Percentiles rank a stretch among this genome's conserved stretches.
These are phyloP conservation scores for Apophysomyces ossiformis DNA, from an alignment of 371 early-diverging fungal species.

Conservation along the genomic window DNA sequence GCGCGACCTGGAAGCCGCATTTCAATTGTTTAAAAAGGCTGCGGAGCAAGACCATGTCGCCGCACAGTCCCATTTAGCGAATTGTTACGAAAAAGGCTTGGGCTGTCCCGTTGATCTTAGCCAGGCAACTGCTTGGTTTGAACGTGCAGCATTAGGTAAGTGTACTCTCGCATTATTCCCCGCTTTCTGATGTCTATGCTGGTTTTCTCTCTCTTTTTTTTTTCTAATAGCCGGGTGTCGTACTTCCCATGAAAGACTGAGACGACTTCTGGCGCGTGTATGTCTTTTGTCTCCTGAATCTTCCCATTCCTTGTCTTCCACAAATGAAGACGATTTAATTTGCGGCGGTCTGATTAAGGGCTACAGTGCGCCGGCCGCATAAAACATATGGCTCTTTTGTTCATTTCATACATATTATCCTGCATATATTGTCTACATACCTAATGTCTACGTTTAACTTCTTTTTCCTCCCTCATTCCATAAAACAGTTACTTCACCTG, in stretches of 20 bases:
- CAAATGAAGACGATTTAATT: slow-evolving; percentile 39
- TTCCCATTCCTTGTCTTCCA: slow-evolving; percentile 17
- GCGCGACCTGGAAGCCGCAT: slow-evolving; percentile 58
- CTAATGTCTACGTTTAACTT: background rate
- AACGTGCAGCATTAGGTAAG: slow-evolving; percentile 63
- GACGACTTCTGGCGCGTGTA: slow-evolving; percentile 51
- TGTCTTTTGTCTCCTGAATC: slow-evolving; percentile 45
- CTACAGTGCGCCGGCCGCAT: slow-evolving; percentile 60
- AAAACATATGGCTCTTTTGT: slow-evolving; percentile 15
- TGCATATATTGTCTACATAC: slow-evolving; percentile 3
- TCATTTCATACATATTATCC: background rate
- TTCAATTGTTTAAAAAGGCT: slow-evolving; percentile 60
- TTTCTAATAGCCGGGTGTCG: slow-evolving; percentile 51
- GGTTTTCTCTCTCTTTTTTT: slow-evolving; percentile 4
- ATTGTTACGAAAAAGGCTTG: slow-evolving; percentile 70
- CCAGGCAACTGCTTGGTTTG: slow-evolving; percentile 71
- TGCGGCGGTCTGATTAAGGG: slow-evolving; percentile 48
- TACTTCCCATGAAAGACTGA: slow-evolving; percentile 57
- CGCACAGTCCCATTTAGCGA: slow-evolving; percentile 69
- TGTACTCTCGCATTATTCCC: slow-evolving; percentile 1
- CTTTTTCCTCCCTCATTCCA: background rate
- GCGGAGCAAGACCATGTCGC: slow-evolving; percentile 66
- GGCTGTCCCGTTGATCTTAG: slow-evolving; percentile 63
- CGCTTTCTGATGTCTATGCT: background rate
- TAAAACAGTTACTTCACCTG: background rate